Evolutionary conservation across 2,329 filamentous ascomycete genomes (phyloP), one percentile per base, ranked within the genome.

Genomic region (Xylaria polymorpha): DNA sequence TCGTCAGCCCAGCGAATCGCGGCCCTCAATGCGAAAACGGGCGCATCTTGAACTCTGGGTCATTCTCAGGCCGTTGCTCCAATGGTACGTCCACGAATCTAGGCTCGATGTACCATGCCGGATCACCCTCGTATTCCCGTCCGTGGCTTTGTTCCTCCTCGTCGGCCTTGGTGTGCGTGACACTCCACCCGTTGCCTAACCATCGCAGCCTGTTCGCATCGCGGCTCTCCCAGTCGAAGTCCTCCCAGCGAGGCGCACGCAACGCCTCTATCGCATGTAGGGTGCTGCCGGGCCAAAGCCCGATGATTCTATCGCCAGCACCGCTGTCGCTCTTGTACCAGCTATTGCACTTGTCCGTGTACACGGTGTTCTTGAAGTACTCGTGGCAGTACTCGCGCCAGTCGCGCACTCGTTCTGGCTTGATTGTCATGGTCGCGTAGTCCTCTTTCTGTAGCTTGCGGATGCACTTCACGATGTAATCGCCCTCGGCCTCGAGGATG

Each of bases 321-420:
- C 80, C 82, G 22, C 80, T 80, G 10, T 81, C 80, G 39, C 81
- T 80, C 74, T 85, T 84, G 74, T 88, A 88, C 86, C 86, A 88
- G 62, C 83, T 85, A 68, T 82, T 82, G 75, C 86, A 88, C 10
- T 78, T 75, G 48, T 83, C 84, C 6, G 80, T 77, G 74, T 85
- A 86, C 1, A 86, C 84, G 0, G 83, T 85, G 5, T 79, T 74
- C 71, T 81, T 79, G 74, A 87, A 85, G 72, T 86, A 85, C 60
- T 81, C 80, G 48, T 82, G 80, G 41, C 82, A 80, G 73, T 84
- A 86, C 32, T 78, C 79, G 50, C 78, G 79, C 73, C 85, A 87
- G 67, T 86, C 84, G 25, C 80, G 76, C 32, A 86, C 81, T 18
- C 83, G 76, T 41, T 83, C 79, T 1, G 77, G 71, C 72, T 81